Conservation (phyloP, 2,329 filamentous ascomycete genomes). For the Ophiosphaerella narmari region DNA sequence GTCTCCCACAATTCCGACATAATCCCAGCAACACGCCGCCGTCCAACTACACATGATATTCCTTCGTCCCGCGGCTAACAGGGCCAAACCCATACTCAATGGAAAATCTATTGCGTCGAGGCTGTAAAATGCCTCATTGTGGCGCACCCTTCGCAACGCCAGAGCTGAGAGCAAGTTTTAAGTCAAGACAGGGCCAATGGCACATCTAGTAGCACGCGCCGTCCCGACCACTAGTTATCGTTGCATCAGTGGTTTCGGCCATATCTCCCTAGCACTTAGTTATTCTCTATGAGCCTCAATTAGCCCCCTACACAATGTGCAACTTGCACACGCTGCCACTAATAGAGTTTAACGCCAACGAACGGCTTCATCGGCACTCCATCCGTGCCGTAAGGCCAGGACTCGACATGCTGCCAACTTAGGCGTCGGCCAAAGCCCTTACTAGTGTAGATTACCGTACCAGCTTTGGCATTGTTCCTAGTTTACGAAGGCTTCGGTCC, state of each 20-base stretch:
- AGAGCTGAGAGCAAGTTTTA: neutral
- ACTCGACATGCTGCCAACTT: neutral
- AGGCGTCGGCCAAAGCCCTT: neutral
- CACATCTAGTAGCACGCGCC: too few relatives aligned
- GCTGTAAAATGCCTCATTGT: constrained; percentile 10
- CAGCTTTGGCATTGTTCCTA: neutral
- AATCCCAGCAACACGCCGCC: neutral
- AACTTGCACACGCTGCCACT: too few relatives aligned
- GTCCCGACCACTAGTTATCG: too few relatives aligned
- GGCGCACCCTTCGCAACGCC: constrained; percentile 1
- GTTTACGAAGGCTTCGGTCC: neutral
- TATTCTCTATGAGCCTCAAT: too few relatives aligned
- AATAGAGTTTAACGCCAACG: too few relatives aligned
- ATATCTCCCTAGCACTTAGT: too few relatives aligned
- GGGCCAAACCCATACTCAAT: constrained; percentile 10
- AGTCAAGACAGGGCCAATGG: neutral
- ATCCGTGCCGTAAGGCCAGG: too few relatives aligned
- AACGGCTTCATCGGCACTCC: too few relatives aligned
- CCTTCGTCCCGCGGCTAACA: constrained; percentile 10
- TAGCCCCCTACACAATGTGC: too few relatives aligned
- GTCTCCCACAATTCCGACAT: constrained; percentile 11
- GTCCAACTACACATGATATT: neutral
- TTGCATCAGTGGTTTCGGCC: too few relatives aligned
- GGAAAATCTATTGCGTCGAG: constrained; percentile 5
- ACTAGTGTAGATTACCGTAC: neutral